A percentile compares a stretch with the other conserved stretches of the same genome.
phyloP scores from a whole-genome alignment of 768 basidiomycete genomes.

The Pleurotus tuber-regium region DNA sequence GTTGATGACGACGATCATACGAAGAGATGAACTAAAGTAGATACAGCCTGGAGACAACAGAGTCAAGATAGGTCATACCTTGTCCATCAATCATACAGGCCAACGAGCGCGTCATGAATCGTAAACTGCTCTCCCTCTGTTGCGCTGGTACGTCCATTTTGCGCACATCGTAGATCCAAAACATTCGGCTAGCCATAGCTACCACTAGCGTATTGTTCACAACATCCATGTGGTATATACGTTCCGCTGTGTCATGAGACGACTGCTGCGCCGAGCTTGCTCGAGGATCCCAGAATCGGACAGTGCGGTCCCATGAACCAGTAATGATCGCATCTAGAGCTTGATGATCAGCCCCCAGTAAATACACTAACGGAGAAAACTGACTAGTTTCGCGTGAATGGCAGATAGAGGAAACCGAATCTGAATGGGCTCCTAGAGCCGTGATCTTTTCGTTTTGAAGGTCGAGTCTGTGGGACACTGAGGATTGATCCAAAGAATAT shows the following conservation, averaged over 20 bases:
- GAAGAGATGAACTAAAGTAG: constrained; percentile 4
- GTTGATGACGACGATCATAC: constrained; percentile 1
- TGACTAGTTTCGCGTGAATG: constrained; percentile 64
- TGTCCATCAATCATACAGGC: constrained; percentile 93
- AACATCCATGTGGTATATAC: constrained; percentile 82
- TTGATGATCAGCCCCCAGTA: neutral
- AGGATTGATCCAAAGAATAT: neutral
- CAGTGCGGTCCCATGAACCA: constrained; percentile 89
- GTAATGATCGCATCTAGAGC: constrained; percentile 68
- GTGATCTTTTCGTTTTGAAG: constrained; percentile 68
- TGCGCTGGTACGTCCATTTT: constrained; percentile 75
- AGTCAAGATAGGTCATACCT: constrained; percentile 45
- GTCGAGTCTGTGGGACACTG: constrained; percentile 58
- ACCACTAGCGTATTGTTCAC: constrained; percentile 82
- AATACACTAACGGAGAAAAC: constrained; percentile 21
- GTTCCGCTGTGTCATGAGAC: constrained; percentile 70
- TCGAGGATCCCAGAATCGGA: constrained; percentile 87
- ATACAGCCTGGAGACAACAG: constrained; percentile 1
- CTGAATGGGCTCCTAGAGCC: constrained; percentile 78
- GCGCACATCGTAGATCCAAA: constrained; percentile 86
- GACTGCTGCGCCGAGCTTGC: constrained; percentile 54
- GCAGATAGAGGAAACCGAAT: constrained; percentile 75
- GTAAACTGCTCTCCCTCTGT: constrained; percentile 87
- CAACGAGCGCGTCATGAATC: constrained; percentile 90
- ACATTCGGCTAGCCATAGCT: constrained; percentile 87